Conservation (phyloP, 139 green algal genomes). For the Coelastrella sp. region DNA sequence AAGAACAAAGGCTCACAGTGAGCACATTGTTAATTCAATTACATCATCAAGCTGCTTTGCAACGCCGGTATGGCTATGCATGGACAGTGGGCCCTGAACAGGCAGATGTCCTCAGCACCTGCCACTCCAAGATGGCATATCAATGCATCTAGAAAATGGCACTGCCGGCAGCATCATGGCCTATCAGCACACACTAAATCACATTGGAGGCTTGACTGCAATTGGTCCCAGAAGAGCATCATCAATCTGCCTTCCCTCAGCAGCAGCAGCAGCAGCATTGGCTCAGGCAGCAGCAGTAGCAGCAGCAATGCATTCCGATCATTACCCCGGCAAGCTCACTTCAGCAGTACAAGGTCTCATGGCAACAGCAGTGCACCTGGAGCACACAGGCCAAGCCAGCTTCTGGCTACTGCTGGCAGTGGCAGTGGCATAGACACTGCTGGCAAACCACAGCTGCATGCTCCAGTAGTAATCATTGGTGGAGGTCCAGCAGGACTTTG, state of each 20-base stretch:
- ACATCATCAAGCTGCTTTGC: too few relatives aligned
- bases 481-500: constrained; percentile 60
- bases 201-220: too few relatives aligned
- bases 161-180: too few relatives aligned
- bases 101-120: too few relatives aligned
- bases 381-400: background rate
- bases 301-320: background rate
- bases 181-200: too few relatives aligned
- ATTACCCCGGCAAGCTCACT: background rate
- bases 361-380: background rate
- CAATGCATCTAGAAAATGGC: too few relatives aligned
- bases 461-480: constrained; percentile 53
- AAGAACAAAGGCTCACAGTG: too few relatives aligned
- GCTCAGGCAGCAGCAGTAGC: background rate
- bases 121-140: too few relatives aligned
- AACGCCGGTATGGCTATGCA: too few relatives aligned
- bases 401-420: background rate
- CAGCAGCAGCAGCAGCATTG: background rate
- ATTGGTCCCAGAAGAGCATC: background rate
- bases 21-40: too few relatives aligned
- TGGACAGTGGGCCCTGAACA: too few relatives aligned
- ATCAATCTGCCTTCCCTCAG: background rate
- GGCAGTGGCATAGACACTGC: background rate
- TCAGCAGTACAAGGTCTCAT: background rate
- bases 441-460: background rate